phyloP scores from a whole-genome alignment of 1,284 basidiomycete genomes.

The Trametes polyzona region DNA sequence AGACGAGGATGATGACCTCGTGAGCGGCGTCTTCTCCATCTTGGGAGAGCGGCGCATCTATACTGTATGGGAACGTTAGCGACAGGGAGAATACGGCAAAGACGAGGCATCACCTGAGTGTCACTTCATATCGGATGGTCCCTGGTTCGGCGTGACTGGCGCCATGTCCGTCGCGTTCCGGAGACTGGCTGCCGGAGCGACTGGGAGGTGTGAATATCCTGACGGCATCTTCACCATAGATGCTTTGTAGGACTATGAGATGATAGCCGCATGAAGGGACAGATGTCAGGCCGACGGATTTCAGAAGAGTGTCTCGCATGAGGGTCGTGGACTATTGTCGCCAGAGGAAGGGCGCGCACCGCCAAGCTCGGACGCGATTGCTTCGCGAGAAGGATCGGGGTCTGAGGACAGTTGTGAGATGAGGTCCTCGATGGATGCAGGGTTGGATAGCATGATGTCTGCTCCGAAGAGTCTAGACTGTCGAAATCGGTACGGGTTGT shows the following conservation, averaged over 20 bases:
- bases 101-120: slow-evolving; percentile 45
- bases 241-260: slow-evolving; percentile 72
- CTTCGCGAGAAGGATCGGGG: slow-evolving; percentile 57
- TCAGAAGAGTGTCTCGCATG: slow-evolving; percentile 13
- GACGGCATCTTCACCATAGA: slow-evolving; percentile 77
- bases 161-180: slow-evolving; percentile 24
- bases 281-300: no score
- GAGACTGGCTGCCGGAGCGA: slow-evolving; percentile 9
- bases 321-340: slow-evolving; percentile 25
- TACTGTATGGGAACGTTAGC: background rate
- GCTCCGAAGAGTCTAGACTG: no score
- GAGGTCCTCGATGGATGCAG: slow-evolving; percentile 43
- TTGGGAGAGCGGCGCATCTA: slow-evolving; percentile 14
- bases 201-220: slow-evolving; percentile 51
- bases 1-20: slow-evolving; percentile 67
- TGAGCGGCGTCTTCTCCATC: slow-evolving; percentile 7
- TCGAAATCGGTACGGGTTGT: no score
- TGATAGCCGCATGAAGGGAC: background rate
- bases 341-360: slow-evolving; percentile 47
- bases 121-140: slow-evolving; percentile 69
- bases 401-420: slow-evolving; percentile 49
- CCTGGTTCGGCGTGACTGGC: slow-evolving; percentile 21
- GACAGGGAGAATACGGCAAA: background rate
- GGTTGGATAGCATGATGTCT: slow-evolving; percentile 14
- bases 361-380: slow-evolving; percentile 68